Conservation (phyloP, 305 asterid genomes). For the Solanum hybrid region DNA sequence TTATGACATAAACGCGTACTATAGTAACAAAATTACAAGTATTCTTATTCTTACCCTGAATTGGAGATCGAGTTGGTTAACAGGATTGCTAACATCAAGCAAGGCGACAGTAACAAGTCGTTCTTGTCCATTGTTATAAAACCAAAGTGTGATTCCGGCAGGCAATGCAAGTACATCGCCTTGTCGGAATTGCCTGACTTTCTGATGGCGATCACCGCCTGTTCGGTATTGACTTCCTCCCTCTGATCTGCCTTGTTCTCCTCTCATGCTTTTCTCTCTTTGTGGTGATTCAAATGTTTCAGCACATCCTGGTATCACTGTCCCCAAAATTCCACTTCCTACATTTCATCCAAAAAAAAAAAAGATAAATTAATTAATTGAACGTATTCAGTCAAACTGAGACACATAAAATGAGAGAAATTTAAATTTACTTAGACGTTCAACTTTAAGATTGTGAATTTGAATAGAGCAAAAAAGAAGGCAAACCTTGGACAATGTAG, state of each 20-base stretch:
- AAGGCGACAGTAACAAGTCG: constrained; percentile 30
- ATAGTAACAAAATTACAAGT: not conserved
- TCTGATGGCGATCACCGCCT: constrained; percentile 50
- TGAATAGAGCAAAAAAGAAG: constrained; percentile 3
- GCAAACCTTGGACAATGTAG: constrained; percentile 37
- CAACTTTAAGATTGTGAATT: not conserved
- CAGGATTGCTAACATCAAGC: constrained; percentile 35
- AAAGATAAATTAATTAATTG: not conserved
- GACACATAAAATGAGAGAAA: not conserved
- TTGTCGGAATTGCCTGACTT: constrained; percentile 34
- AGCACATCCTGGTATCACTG: constrained; percentile 56
- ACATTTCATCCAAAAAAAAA: not conserved
- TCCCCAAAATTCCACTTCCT: constrained; percentile 46
- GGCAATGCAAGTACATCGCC: constrained; percentile 56
- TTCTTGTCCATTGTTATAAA: constrained; percentile 45
- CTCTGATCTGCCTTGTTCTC: not conserved
- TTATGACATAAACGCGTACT: not conserved
- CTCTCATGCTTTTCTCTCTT: not conserved
- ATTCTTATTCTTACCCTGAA: constrained; percentile 42
- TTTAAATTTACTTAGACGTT: too few relatives aligned
- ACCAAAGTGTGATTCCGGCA: constrained; percentile 42
- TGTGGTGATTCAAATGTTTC: constrained; percentile 46
- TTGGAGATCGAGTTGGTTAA: constrained; percentile 52
- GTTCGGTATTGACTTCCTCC: not conserved
- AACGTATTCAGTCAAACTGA: not conserved